These are phyloP conservation scores for Mycena chlorophos DNA, from an alignment of 768 basidiomycete genomes.

Conservation along the genomic window DNA sequence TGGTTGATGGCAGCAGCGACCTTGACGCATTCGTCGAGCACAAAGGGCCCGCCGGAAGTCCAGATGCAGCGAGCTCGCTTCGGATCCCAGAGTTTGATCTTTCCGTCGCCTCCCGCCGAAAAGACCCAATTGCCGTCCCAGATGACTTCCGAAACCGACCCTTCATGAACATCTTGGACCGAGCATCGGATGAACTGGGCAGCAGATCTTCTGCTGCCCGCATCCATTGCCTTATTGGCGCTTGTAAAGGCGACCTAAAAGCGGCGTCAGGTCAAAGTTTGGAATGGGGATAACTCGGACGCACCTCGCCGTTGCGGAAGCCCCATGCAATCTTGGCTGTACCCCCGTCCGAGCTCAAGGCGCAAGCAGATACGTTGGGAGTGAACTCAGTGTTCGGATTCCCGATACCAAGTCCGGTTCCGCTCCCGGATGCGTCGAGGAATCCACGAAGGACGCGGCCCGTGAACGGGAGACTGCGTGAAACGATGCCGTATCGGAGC, in stretches of 20 bases:
- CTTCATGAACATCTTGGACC: slow-evolving; percentile 64
- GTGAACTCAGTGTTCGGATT: slow-evolving; percentile 78
- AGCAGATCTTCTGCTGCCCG: slow-evolving; percentile 40
- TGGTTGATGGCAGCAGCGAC: slow-evolving; percentile 45
- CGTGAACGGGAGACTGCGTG: slow-evolving; percentile 69
- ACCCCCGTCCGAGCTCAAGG: slow-evolving; percentile 59
- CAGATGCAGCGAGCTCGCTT: slow-evolving; percentile 58
- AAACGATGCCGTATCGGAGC: slow-evolving; percentile 65
- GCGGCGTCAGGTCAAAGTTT: neutral
- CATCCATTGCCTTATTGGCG: slow-evolving; percentile 60
- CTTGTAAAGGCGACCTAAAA: slow-evolving; percentile 54
- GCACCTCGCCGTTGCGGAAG: slow-evolving; percentile 56
- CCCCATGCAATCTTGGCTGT: slow-evolving; percentile 77
- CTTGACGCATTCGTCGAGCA: slow-evolving; percentile 52
- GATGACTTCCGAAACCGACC: slow-evolving; percentile 52
- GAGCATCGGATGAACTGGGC: slow-evolving; percentile 49
- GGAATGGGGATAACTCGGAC: neutral
- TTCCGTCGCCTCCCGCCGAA: slow-evolving; percentile 62
- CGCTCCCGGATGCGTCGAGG: slow-evolving; percentile 61
- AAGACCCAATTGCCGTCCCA: slow-evolving; percentile 51
- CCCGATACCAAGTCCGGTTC: slow-evolving; percentile 59
- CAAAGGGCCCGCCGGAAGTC: slow-evolving; percentile 49
- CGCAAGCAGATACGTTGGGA: slow-evolving; percentile 62
- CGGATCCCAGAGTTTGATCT: slow-evolving; percentile 73
- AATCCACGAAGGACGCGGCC: slow-evolving; percentile 72